phyloP scores from a whole-genome alignment of 371 early-diverging fungal species.

The Actinomortierella wolfii region DNA sequence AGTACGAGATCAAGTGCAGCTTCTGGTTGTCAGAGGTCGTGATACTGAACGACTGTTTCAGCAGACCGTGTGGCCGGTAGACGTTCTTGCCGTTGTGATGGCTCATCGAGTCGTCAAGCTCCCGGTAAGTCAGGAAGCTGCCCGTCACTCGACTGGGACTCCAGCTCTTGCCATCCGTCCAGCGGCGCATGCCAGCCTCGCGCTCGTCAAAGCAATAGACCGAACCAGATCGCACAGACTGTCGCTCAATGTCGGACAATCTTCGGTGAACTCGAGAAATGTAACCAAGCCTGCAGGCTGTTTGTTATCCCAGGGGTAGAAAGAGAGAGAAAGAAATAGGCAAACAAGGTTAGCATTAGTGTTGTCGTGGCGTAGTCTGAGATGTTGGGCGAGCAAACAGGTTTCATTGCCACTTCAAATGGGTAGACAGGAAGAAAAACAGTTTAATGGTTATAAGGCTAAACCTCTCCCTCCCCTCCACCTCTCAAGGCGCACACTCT shows the following conservation, averaged over 20 bases:
- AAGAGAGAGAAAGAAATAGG: background rate
- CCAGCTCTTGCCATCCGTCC: slow-evolving; percentile 93
- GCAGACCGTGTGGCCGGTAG: slow-evolving; percentile 62
- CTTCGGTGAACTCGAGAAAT: slow-evolving; percentile 77
- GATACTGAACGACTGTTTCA: slow-evolving; percentile 87
- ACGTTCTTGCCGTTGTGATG: slow-evolving; percentile 24
- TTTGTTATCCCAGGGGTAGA: background rate
- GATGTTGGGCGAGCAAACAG: no score
- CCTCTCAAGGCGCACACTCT: no score
- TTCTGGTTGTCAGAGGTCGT: slow-evolving; percentile 78
- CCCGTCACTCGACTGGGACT: slow-evolving; percentile 85
- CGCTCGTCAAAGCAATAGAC: slow-evolving; percentile 89
- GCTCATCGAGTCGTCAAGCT: slow-evolving; percentile 66
- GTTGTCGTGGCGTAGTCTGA: no score
- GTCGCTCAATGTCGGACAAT: slow-evolving; percentile 77
- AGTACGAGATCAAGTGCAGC: slow-evolving; percentile 87
- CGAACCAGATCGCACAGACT: slow-evolving; percentile 80
- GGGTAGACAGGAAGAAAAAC: no score
- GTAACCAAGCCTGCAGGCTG: slow-evolving; percentile 70
- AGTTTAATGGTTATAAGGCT: no score
- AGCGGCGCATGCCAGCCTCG: slow-evolving; percentile 87
- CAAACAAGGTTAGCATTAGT: slow-evolving; percentile 4
- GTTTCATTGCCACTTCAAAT: no score
- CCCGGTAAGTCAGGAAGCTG: slow-evolving; percentile 82
- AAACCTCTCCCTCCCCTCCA: no score